A percentile compares a stretch with the other conserved stretches of the same genome.
These are phyloP conservation scores for Peronospora farinosa DNA, from an alignment of 352 stramenopile genomes.

Conservation along the genomic window DNA sequence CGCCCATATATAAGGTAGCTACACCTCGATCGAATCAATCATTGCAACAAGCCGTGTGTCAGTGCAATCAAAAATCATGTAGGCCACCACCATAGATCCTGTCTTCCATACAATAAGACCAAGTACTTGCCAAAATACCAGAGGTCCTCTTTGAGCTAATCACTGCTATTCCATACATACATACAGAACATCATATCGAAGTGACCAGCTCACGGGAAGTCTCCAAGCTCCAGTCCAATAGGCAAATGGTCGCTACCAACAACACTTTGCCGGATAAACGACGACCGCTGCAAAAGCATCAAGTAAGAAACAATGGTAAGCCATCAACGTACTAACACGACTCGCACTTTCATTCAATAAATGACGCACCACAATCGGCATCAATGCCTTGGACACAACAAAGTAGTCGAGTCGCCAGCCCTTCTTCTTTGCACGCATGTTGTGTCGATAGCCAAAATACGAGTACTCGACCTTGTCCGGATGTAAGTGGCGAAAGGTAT, in stretches of 20 bases:
- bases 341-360: background rate
- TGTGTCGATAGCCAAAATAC: conserved; percentile 81
- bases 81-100: background rate
- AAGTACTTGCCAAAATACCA: background rate
- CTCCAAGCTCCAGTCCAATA: conserved; percentile 54
- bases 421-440: conserved; percentile 74
- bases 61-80: too few relatives aligned
- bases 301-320: conserved; percentile 10
- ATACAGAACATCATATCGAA: background rate
- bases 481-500: conserved; percentile 65
- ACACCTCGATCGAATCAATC: too few relatives aligned
- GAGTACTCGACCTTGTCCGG: conserved; percentile 62
- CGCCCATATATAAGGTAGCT: too few relatives aligned
- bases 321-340: background rate
- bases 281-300: conserved; percentile 29
- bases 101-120: background rate
- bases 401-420: conserved; percentile 87
- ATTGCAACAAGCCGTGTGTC: too few relatives aligned
- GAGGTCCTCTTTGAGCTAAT: background rate
- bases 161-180: background rate
- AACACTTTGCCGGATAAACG: conserved; percentile 58
- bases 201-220: conserved; percentile 6
- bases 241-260: conserved; percentile 75
- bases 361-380: conserved; percentile 51
- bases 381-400: conserved; percentile 55